Conservation (phyloP, 306 rosid species). For the Ormosia emarginata region DNA sequence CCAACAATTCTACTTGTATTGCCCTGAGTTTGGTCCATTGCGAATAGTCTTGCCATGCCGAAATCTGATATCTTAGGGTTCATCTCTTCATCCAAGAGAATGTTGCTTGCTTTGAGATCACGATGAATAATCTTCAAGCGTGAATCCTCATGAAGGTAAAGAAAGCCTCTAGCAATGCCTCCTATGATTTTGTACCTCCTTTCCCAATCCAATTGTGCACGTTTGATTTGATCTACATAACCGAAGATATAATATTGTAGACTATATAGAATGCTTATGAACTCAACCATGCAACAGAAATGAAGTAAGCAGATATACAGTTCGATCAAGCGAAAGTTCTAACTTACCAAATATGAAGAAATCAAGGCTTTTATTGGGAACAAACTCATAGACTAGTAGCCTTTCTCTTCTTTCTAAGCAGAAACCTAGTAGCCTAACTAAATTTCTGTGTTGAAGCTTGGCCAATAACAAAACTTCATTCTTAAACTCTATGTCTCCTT, state of each 20-base stretch:
- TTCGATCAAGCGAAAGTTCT: neutral
- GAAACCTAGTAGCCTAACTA: slow-evolving; percentile 44
- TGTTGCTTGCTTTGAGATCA: slow-evolving; percentile 43
- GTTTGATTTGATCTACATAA: slow-evolving; percentile 29
- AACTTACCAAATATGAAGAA: slow-evolving; percentile 45
- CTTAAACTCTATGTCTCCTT: slow-evolving; percentile 48
- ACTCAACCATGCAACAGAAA: no score
- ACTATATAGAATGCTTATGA: neutral
- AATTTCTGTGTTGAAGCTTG: slow-evolving; percentile 52
- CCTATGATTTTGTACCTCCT: slow-evolving; percentile 32
- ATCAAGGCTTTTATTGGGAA: slow-evolving; percentile 49
- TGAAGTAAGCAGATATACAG: neutral
- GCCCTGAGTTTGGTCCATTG: slow-evolving; percentile 24
- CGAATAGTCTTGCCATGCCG: slow-evolving; percentile 40
- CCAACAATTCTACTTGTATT: slow-evolving; percentile 35
- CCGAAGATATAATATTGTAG: neutral
- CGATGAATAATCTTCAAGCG: slow-evolving; percentile 38
- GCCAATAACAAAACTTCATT: slow-evolving; percentile 47
- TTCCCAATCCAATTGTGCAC: slow-evolving; percentile 28
- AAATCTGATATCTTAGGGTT: slow-evolving; percentile 45
- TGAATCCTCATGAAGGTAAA: slow-evolving; percentile 50
- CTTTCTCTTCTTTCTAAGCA: slow-evolving; percentile 38
- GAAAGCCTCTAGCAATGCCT: slow-evolving; percentile 38
- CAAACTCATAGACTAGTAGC: slow-evolving; percentile 51
- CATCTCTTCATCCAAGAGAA: slow-evolving; percentile 32